Base-by-base conservation (phyloP, 192 early-diverging fungal species). In the Coemansia guatemalensis region DNA sequence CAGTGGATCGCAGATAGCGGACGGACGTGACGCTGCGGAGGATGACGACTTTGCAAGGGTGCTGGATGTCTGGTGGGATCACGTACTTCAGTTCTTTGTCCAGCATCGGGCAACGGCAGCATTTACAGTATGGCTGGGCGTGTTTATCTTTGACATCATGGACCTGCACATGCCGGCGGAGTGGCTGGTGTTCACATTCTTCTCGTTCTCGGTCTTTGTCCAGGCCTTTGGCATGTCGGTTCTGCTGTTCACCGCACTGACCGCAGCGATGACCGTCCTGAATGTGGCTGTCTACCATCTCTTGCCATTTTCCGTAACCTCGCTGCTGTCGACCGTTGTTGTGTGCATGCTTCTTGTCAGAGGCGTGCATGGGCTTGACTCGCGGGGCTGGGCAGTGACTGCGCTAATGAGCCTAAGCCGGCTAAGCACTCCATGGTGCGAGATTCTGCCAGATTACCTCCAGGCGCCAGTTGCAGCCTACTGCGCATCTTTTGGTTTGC, bases 141-240 rank as follows among this genome's bases (percentile, higher is more conserved):
- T 80, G 25, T 71, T 61, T 44, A 48, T 68, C 14, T 67, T 80
- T 48, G 77, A 80, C 55, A 63, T 41, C 7, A 62, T 74, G 30
- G 72, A 74, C 25, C 32, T 70, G 24, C 72, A 60, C 50, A 65
- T 80, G 72, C 77, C 77, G 4, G 77, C 72, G 4, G 77, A 80
- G 48, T 80, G 77, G 77, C 69, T 80, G 56, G 65, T 80, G 22
- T 80, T 80, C 55, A 80, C 72, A 17, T 55, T 80, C 11, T 80
- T 74, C 61, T 80, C 77, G 35, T 71, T 80, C 58, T 74, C 72
- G 24, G 77, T 80, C 20, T 80, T 80, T 80, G 72, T 74, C 30
- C 77, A 80, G 57, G 77, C 68, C 20, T 80, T 80, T 59, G 65
- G 71, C 58, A 71, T 80, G 72, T 80, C 77, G n/a, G 60, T 68